Conservation (phyloP, 805 yeast species). For the Hanseniaspora mollemarum region DNA sequence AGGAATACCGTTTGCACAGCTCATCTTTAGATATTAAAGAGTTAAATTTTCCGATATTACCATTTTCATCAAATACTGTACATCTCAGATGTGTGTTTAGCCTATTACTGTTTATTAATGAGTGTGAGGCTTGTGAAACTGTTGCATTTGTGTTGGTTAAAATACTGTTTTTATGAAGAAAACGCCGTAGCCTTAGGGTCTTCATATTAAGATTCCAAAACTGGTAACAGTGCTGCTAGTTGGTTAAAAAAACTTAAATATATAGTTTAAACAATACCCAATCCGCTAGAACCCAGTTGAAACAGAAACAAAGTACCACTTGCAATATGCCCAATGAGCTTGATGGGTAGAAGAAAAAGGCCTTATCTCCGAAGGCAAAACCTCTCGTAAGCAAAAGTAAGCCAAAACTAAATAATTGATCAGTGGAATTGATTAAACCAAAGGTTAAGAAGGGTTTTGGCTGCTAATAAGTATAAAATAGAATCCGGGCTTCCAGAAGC, state of each 20-base stretch:
- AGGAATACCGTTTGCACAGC: slow-evolving; percentile 9
- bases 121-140: background rate
- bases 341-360: too few species aligned
- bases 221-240: background rate
- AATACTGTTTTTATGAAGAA: background rate
- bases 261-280: too few species aligned
- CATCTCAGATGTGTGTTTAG: slow-evolving; percentile 9
- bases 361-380: too few species aligned
- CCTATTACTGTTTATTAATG: background rate
- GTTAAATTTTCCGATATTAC: slow-evolving; percentile 15
- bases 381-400: too few species aligned
- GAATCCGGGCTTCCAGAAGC: background rate
- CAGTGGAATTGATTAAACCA: too few species aligned
- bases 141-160: background rate
- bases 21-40: slow-evolving; percentile 10
- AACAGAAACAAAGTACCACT: too few species aligned
- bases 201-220: background rate
- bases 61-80: slow-evolving; percentile 14
- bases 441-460: too few species aligned
- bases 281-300: too few species aligned
- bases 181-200: background rate
- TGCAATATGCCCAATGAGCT: too few species aligned
- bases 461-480: too few species aligned
- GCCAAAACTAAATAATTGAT: too few species aligned
- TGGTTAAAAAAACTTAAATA: background rate